phyloP scores from a whole-genome alignment of 352 stramenopile species.

The Globisporangium okanoganense region DNA sequence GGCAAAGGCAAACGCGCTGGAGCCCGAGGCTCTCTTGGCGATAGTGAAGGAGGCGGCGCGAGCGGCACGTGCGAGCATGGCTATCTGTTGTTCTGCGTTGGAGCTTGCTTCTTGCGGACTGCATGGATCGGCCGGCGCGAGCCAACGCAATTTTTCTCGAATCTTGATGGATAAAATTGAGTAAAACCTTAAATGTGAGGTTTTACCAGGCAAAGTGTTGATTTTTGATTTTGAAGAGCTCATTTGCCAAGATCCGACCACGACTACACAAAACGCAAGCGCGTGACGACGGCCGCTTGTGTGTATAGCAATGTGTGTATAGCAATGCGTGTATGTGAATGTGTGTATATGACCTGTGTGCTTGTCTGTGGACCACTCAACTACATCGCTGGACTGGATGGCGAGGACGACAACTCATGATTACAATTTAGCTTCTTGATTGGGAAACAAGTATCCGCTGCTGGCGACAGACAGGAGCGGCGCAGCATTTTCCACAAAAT shows the following conservation, averaged over 20 bases:
- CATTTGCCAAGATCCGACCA: conserved; percentile 2
- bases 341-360: neutral
- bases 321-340: neutral
- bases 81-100: neutral
- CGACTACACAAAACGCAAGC: no score
- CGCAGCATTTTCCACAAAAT: neutral
- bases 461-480: neutral
- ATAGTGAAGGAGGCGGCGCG: conserved; percentile 26
- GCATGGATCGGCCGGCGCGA: neutral
- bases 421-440: conserved; percentile 13
- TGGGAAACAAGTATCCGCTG: conserved; percentile 11
- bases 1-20: conserved; percentile 10
- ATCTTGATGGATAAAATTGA: no score
- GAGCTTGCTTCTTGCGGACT: conserved; percentile 7
- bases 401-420: conserved; percentile 16
- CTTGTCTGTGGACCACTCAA: no score
- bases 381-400: conserved; percentile 13
- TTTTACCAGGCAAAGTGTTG: no score
- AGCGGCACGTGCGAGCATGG: conserved; percentile 45
- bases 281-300: neutral
- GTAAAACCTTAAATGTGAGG: no score
- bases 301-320: neutral
- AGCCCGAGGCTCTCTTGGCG: conserved; percentile 22
- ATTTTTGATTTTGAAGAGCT: no score
- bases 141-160: neutral